Percentiles rank a stretch among this genome's conserved stretches.
Conservation (phyloP, 495 filamentous ascomycete species). For the Penicillium paradoxum region DNA sequence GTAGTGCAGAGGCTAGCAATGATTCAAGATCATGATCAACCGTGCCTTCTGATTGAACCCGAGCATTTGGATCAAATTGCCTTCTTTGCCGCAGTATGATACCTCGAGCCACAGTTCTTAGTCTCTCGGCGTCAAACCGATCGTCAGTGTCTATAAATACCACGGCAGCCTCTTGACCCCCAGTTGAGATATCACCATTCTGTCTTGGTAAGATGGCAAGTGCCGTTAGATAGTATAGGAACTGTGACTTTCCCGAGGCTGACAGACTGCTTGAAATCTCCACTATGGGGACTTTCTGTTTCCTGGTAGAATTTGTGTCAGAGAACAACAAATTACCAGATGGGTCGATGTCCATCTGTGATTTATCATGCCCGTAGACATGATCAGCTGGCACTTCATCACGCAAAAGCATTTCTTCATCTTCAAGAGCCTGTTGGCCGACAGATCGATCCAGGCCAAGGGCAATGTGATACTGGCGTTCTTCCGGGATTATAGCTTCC, state of each 20-base stretch:
- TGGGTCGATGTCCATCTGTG: conserved; percentile 5
- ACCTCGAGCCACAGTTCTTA: conserved; percentile 38
- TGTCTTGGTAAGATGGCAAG: conserved; percentile 52
- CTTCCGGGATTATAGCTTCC: conserved; percentile 1
- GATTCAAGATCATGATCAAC: conserved; percentile 19
- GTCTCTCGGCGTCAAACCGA: conserved; percentile 57
- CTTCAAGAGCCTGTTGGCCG: conserved; percentile 1
- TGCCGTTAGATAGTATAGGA: conserved; percentile 64
- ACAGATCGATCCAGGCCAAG: not conserved
- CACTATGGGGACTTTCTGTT: conserved; percentile 41
- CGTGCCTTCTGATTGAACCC: not conserved
- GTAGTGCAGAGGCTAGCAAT: conserved; percentile 32
- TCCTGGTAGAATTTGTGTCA: conserved; percentile 10
- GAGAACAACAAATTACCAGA: conserved; percentile 10
- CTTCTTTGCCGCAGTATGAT: conserved; percentile 19
- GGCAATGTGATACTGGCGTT: not conserved
- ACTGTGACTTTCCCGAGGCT: conserved; percentile 57
- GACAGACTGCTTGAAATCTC: conserved; percentile 54
- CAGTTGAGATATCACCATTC: conserved; percentile 23
- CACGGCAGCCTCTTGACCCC: conserved; percentile 55
- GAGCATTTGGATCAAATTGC: not conserved
- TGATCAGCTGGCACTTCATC: not conserved
- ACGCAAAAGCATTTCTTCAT: conserved; percentile 18
- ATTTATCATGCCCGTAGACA: not conserved
- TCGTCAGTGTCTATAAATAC: conserved; percentile 67